Evolutionary conservation across 169 alveolate genomes (phyloP), one percentile per base, ranked within the genome.

Genomic region (Toxoplasma gondii): DNA sequence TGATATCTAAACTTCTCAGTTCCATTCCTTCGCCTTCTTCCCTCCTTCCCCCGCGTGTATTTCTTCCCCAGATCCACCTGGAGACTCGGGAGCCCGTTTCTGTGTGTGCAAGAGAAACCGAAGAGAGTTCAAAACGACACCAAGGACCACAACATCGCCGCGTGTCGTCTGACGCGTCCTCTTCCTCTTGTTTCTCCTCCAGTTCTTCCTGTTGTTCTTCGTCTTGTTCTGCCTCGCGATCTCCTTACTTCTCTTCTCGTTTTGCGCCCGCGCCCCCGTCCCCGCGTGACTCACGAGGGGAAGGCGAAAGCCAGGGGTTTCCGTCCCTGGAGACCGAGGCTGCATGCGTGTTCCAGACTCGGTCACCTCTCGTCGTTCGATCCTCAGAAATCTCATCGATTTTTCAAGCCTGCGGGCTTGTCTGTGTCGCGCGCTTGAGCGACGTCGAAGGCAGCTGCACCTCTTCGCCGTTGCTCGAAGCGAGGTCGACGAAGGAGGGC

Each of bases 11-110:
- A n/a, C 86, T 78, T 31, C 86, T 78, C 49, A 17, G 86, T 16
- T 78, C 86, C 27, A 38, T 78, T 78, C 86, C 86, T 16, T n/a
- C 43, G 86, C 86, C 86, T 4, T 78, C 86, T 4, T n/a, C 86
- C 22, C 86, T 78, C 27, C 86, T 78, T n/a, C 86, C 86, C 45
- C 86, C 49, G 44, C 86, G 39, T 45, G 2, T 69, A 10, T 16
- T n/a, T 78, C 34, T 31, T 27, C 29, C 74, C n/a, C n/a, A 1
- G 74, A 64, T 16, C 74, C 34, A 31, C 74, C n/a, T 27, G 74
- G 1, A 4, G 9, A 1, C 74, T 64, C 74, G 74, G n/a, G n/a
- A 31, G n/a, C 5, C 74, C 22, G 7, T 16, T 27, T 31, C 34
- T 16, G 22, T 1, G n/a, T 4, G 34, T 64, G 29, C 29, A 4